phyloP scores from a whole-genome alignment of 2,329 filamentous ascomycete genomes.

The Aphanoascus verrucosus region DNA sequence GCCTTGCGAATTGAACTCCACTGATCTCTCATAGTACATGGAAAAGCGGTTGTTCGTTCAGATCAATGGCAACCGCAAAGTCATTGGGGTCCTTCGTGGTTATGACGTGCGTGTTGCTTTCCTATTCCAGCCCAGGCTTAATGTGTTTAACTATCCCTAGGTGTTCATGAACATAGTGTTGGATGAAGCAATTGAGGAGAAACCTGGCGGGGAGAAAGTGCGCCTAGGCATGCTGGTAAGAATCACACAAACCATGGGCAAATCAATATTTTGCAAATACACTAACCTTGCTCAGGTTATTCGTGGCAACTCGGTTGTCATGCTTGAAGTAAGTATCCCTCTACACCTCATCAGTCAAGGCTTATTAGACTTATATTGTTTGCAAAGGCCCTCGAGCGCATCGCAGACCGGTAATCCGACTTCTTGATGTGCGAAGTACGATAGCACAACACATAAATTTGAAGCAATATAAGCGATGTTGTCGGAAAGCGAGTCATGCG shows the following conservation, averaged over 20 bases:
- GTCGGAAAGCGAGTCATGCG: too few relatives aligned
- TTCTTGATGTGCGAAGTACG: too few relatives aligned
- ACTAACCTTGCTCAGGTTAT: constrained; percentile 55
- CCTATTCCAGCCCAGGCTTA: neutral
- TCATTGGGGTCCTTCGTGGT: constrained; percentile 83
- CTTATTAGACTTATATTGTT: neutral
- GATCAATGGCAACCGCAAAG: constrained; percentile 93
- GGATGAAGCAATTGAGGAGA: constrained; percentile 93
- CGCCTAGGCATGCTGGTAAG: constrained; percentile 80
- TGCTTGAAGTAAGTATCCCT: constrained; percentile 60
- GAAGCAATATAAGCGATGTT: too few relatives aligned
- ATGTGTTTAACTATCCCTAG: constrained; percentile 38
- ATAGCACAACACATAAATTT: too few relatives aligned
- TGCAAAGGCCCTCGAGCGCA: constrained; percentile 32
- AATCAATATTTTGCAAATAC: neutral
- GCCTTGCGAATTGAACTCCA: constrained; percentile 10
- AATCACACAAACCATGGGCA: neutral
- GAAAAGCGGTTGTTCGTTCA: constrained; percentile 98
- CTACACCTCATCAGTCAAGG: neutral
- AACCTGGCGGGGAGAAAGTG: constrained; percentile 79
- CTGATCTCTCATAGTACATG: constrained; percentile 61
- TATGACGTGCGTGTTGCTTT: constrained; percentile 68
- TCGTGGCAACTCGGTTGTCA: constrained; percentile 93
- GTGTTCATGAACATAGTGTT: constrained; percentile 97
- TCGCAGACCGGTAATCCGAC: constrained; percentile 33